Evolutionary conservation across 139 green algal genomes (phyloP).

Genomic region (Coccomyxa sp.): DNA sequence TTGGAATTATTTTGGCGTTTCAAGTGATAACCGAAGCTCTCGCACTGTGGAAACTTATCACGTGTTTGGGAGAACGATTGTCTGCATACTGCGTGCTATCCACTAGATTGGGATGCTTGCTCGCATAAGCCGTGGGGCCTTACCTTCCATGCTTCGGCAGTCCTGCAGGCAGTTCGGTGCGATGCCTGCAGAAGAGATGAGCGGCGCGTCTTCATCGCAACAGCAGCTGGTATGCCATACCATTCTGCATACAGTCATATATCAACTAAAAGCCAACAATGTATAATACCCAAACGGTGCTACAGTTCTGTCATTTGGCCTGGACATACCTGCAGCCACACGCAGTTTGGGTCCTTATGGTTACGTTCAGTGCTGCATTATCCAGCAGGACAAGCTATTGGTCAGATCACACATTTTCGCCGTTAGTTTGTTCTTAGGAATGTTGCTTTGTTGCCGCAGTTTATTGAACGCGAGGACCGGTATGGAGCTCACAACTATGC

Average conservation of each 20-base stretch:
- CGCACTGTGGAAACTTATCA: too few relatives aligned
- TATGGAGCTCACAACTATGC: slow-evolving; percentile 92
- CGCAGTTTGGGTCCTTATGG: too few relatives aligned
- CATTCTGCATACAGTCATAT: background rate
- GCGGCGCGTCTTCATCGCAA: background rate
- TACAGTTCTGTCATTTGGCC: too few relatives aligned
- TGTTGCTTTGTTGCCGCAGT: slow-evolving; percentile 33
- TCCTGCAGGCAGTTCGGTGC: background rate
- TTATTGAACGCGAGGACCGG: slow-evolving; percentile 73
- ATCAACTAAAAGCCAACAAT: background rate
- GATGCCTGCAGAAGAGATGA: background rate
- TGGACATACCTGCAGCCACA: too few relatives aligned
- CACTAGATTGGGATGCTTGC: too few relatives aligned
- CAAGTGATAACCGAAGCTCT: too few relatives aligned
- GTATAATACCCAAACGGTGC: too few relatives aligned
- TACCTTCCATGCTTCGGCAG: background rate
- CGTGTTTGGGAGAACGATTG: too few relatives aligned
- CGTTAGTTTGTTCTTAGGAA: background rate
- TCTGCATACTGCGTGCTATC: too few relatives aligned
- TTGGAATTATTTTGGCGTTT: too few relatives aligned
- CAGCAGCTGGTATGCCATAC: background rate
- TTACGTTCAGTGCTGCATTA: too few relatives aligned
- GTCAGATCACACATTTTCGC: background rate
- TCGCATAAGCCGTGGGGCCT: too few relatives aligned
- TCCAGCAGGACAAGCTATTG: background rate